phyloP scores from a whole-genome alignment of 2,329 filamentous ascomycete species.

The Lasiodiplodia citricola region DNA sequence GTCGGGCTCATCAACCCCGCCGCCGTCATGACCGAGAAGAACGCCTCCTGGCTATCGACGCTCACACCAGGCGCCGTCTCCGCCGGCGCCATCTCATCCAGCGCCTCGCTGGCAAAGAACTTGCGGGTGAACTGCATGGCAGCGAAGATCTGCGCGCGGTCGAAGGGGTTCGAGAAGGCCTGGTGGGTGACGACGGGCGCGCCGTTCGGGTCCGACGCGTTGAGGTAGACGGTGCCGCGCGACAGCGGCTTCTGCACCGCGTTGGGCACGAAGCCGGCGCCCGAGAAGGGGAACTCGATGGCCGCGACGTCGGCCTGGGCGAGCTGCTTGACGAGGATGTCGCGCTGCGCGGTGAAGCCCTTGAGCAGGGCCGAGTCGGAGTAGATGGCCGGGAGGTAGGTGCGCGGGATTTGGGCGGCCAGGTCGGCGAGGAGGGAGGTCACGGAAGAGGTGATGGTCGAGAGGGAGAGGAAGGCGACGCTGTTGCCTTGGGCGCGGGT shows the following conservation, averaged over 20 bases:
- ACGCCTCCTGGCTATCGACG: neutral
- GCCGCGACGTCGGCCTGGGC: slow-evolving; percentile 34
- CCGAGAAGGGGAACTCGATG: slow-evolving; percentile 45
- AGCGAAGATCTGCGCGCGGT: slow-evolving; percentile 36
- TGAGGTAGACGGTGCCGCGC: slow-evolving; percentile 33
- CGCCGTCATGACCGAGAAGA: slow-evolving; percentile 24
- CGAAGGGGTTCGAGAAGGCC: slow-evolving; percentile 10
- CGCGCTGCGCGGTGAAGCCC: slow-evolving; percentile 25
- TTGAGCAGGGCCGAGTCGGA: slow-evolving; percentile 4
- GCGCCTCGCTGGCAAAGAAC: slow-evolving; percentile 32
- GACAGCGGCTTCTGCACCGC: slow-evolving; percentile 31
- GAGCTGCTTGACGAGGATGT: slow-evolving; percentile 8
- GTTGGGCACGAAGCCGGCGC: slow-evolving; percentile 39
- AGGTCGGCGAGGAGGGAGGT: slow-evolving; percentile 31
- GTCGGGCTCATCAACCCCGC: slow-evolving; percentile 38
- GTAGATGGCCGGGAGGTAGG: slow-evolving; percentile 30
- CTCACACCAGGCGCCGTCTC: slow-evolving; percentile 31
- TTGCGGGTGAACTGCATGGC: slow-evolving; percentile 44
- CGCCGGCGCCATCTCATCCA: slow-evolving; percentile 32
- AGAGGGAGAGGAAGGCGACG: slow-evolving; percentile 32
- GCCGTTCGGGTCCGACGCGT: slow-evolving; percentile 41
- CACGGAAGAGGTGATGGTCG: slow-evolving; percentile 28
- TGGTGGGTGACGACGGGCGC: neutral
- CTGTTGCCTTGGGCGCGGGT: slow-evolving; percentile 18
- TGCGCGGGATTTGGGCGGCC: slow-evolving; percentile 30